Evolutionary conservation across 164 flowering plant genomes (phyloP).

Genomic region (Chloranthus sessilifolius): DNA sequence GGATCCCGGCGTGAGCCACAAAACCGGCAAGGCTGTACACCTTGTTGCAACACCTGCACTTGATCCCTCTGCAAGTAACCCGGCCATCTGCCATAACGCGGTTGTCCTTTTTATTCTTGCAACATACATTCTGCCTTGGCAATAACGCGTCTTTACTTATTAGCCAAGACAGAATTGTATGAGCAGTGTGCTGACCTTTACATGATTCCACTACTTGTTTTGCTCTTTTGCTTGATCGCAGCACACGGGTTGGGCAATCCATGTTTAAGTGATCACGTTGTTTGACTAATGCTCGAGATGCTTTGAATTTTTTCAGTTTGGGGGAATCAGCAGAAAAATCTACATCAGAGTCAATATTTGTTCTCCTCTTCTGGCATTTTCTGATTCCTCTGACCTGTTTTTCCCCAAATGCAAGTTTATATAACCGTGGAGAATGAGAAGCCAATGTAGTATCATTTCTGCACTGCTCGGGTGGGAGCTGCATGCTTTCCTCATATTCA

Average conservation of each 20-base stretch:
- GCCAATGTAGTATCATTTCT: constrained; percentile 9
- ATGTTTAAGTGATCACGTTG: constrained; percentile 7
- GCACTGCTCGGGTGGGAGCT: constrained; percentile 2
- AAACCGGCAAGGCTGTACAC: constrained; percentile 45
- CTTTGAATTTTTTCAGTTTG: constrained; percentile 21
- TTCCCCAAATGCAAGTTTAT: constrained; percentile 2
- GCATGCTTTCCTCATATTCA: constrained; percentile 6
- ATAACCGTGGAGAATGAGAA: constrained; percentile 2
- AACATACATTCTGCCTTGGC: constrained; percentile 60
- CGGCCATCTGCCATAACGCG: constrained; percentile 39
- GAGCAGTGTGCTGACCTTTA: constrained; percentile 32
- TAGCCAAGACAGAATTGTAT: constrained; percentile 70
- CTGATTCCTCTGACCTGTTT: constrained; percentile 8
- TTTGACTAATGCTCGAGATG: constrained; percentile 7
- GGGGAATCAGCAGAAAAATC: neutral
- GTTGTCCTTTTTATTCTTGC: constrained; percentile 20
- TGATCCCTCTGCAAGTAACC: constrained; percentile 68
- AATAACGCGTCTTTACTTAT: constrained; percentile 63
- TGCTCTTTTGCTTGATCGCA: constrained; percentile 53
- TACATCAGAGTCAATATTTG: neutral
- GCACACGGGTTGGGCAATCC: constrained; percentile 16
- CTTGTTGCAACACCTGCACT: constrained; percentile 68
- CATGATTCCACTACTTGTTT: constrained; percentile 22
- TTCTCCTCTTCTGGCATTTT: constrained; percentile 5
- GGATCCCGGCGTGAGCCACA: constrained; percentile 68